These are phyloP conservation scores for Fomitopsis betulina DNA, from an alignment of 1,284 basidiomycete species.

Conservation along the genomic window DNA sequence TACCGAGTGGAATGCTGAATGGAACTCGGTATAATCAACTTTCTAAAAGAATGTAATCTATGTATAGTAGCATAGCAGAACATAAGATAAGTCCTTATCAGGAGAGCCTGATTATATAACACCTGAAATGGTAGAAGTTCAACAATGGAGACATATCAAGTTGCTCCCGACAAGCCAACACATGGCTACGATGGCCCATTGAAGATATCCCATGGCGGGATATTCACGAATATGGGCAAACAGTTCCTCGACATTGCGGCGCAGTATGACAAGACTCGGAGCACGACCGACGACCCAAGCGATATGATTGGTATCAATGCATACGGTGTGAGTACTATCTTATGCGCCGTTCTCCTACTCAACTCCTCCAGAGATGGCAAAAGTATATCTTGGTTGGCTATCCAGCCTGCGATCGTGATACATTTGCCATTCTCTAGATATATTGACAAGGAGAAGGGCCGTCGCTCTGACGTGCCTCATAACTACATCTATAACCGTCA, in stretches of 20 bases:
- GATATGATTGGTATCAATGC: conserved; percentile 21
- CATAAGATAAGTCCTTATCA: too few relatives aligned
- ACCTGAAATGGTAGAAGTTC: too few relatives aligned
- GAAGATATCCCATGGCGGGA: conserved; percentile 21
- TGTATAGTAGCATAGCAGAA: too few relatives aligned
- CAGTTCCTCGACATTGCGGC: conserved; percentile 39
- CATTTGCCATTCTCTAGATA: conserved; percentile 31
- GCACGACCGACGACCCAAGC: conserved; percentile 19
- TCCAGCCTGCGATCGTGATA: too few relatives aligned
- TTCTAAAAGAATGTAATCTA: too few relatives aligned
- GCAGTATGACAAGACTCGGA: conserved; percentile 34
- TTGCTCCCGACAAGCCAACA: conserved; percentile 22
- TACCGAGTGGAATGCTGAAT: too few relatives aligned
- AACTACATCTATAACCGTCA: conserved; percentile 46
- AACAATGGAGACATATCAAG: conserved; percentile 48
- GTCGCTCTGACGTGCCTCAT: conserved; percentile 54
- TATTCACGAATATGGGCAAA: conserved; percentile 15
- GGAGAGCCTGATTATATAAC: too few relatives aligned
- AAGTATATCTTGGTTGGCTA: too few relatives aligned
- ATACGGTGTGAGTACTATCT: conserved; percentile 24
- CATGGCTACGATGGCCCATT: conserved; percentile 22
- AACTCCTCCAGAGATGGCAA: too few relatives aligned
- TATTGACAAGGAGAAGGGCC: conserved; percentile 47
- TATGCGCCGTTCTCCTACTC: too few relatives aligned
- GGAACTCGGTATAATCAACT: too few relatives aligned